Percentiles rank a stretch among this genome's conserved stretches.
These are phyloP conservation scores for Skeletonema tropicum DNA, from an alignment of 108 stramenopile species.

Conservation along the genomic window DNA sequence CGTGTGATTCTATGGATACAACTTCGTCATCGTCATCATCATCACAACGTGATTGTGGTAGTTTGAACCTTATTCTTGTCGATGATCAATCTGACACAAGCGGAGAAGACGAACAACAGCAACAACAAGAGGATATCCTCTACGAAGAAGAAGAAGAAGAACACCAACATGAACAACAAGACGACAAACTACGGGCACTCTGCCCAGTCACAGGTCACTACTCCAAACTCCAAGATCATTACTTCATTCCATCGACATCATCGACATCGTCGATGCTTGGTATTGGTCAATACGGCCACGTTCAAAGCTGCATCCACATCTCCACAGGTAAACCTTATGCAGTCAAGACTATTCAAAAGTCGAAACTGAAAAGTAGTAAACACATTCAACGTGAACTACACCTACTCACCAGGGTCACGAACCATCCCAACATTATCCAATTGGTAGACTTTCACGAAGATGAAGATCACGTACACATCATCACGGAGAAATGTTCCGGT, in stretches of 20 bases:
- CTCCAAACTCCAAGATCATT: slow-evolving; percentile 19
- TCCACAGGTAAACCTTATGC: slow-evolving; percentile 50
- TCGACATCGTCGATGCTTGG: slow-evolving; percentile 15
- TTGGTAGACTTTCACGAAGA: slow-evolving; percentile 84
- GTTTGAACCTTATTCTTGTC: not conserved
- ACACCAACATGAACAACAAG: too few species aligned
- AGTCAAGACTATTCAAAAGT: slow-evolving; percentile 65
- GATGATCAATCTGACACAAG: too few species aligned
- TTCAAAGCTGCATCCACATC: slow-evolving; percentile 40
- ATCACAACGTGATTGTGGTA: not conserved
- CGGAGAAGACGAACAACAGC: too few species aligned
- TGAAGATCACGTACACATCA: slow-evolving; percentile 56
- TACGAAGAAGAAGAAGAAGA: too few species aligned
- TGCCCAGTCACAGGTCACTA: slow-evolving; percentile 17
- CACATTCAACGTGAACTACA: slow-evolving; percentile 33
- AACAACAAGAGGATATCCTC: too few species aligned
- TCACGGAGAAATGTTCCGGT: slow-evolving; percentile 77
- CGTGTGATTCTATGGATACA: not conserved
- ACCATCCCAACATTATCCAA: slow-evolving; percentile 40
- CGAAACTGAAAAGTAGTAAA: slow-evolving; percentile 21
- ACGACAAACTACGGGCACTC: too few species aligned
- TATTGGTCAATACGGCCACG: slow-evolving; percentile 35
- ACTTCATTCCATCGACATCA: slow-evolving; percentile 4
- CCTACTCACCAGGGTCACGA: slow-evolving; percentile 10
- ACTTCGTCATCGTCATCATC: not conserved